phyloP scores from a whole-genome alignment of 2,329 filamentous ascomycete genomes.

The Cladosporium austrohemisphaericum region DNA sequence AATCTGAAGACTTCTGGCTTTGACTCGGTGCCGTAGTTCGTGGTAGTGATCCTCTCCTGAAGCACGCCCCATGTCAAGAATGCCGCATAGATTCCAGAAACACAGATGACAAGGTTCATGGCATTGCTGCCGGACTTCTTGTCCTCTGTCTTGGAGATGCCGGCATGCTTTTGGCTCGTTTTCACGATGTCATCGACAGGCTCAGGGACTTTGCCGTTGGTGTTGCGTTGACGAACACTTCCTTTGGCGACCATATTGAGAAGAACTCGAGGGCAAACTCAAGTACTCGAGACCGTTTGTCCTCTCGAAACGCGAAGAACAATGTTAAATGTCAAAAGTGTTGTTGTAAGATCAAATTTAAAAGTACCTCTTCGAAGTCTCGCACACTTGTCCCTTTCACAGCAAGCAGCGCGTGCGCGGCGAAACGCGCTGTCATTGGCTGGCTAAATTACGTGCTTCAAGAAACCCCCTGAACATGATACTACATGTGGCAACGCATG shows the following conservation, averaged over 20 bases:
- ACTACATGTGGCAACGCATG: not conserved
- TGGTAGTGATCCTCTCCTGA: conserved; percentile 96
- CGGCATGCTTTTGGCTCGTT: conserved; percentile 26
- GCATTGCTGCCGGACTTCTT: conserved; percentile 22
- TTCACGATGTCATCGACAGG: conserved; percentile 20
- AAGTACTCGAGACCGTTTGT: too few species aligned
- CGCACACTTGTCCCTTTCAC: conserved; percentile 9
- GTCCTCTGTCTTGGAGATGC: conserved; percentile 19
- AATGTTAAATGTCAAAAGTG: too few species aligned
- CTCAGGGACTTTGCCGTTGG: conserved; percentile 24
- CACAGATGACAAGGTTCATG: conserved; percentile 75
- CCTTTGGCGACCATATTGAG: conserved; percentile 22
- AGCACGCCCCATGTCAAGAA: conserved; percentile 99
- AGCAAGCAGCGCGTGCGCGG: conserved; percentile 2
- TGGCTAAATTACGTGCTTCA: conserved; percentile 4
- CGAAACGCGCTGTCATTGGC: conserved; percentile 2
- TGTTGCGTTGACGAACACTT: conserved; percentile 24
- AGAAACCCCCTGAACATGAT: not conserved
- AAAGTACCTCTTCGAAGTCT: not conserved
- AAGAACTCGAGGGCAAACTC: too few species aligned
- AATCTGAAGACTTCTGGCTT: conserved; percentile 77
- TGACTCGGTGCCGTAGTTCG: conserved; percentile 65
- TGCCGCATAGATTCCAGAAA: conserved; percentile 93
- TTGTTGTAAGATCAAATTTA: too few species aligned
- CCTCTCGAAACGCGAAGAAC: too few species aligned